Base-by-base conservation (phyloP, 1,284 basidiomycete species). In the Ustilago sp. region DNA sequence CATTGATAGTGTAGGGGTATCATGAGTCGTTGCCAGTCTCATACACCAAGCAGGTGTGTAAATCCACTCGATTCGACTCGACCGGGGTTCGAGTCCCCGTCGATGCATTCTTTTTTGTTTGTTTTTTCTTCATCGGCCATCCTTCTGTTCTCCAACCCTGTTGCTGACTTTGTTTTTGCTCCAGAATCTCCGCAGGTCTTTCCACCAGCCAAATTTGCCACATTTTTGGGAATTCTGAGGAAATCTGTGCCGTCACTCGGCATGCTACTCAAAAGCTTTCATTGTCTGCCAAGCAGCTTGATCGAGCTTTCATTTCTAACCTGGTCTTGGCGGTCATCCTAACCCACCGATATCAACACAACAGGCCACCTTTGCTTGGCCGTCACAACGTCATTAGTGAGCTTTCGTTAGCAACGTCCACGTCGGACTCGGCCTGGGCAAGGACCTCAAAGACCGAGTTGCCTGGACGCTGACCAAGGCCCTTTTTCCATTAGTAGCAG, bases 1-100 rank as follows among this genome's bases (percentile, higher is more conserved):
- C 71, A 74, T 74, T 74, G 71, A 68, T 74, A 74, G 71, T 74
- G 71, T 74, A 74, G 71, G 65, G 71, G 71, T 74, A 74, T 74
- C 71, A 74, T 67, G 71, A 68, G 52, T 54, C 52, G 52, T 54
- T 54, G 52, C 52, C 52, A 54, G 50, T 32, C 52, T 54, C 52
- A 54, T 54, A 19, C 19, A 19, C 19, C 19, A 19, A 19, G 19
- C 19, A 53, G 38, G 55, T 50, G 58, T 68, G 62, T 63, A 19
- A 43, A 56, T 45, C 19, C 43, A 45, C 43, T 63, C 55, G 68
- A 64, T 73, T 73, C 75, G 75, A 69, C 75, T 74, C 70, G 74
- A 77, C 74, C 74, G 74, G 74, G 74, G 74, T 77, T 77, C 74
- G 74, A 77, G 69, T 77, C 74, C 74, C 74, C 74, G 74, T 77